phyloP scores from a whole-genome alignment of 1,139 yeast genomes.

The Ogataea hybrid region DNA sequence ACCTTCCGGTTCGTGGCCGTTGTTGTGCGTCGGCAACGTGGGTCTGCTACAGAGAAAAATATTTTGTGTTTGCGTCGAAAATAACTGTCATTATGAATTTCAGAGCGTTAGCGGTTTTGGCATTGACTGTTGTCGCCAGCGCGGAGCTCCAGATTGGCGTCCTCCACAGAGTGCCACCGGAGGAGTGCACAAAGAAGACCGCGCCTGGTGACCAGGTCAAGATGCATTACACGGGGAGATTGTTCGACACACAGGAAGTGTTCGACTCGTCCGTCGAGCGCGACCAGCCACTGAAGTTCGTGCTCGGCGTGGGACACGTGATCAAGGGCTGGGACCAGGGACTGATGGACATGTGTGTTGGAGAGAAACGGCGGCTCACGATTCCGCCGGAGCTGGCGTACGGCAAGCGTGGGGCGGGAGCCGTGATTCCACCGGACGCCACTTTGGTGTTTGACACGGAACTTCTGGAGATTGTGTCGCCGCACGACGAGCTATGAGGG shows the following conservation, averaged over 20 bases:
- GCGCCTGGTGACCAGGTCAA: conserved; percentile 60
- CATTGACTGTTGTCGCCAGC: conserved; percentile 3
- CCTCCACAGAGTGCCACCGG: conserved; percentile 16
- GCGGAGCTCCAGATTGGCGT: conserved; percentile 17
- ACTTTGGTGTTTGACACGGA: conserved; percentile 61
- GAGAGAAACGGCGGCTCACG: conserved; percentile 74
- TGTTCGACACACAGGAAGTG: conserved; percentile 57
- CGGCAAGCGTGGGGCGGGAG: conserved; percentile 72
- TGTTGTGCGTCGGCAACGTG: too few relatives aligned
- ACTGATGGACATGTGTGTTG: conserved; percentile 68
- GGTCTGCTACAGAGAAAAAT: conserved; percentile 1
- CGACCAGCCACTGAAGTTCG: conserved; percentile 64
- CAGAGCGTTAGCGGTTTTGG: conserved; percentile 1
- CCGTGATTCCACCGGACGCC: conserved; percentile 71
- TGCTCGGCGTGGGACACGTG: conserved; percentile 73
- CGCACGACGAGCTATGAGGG: conserved; percentile 26
- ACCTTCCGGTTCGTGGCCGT: too few relatives aligned
- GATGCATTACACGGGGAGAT: conserved; percentile 74
- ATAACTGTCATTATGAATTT: conserved; percentile 2
- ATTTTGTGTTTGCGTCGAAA: neutral
- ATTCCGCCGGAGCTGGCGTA: conserved; percentile 80
- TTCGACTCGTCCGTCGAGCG: conserved; percentile 75
- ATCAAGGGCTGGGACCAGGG: conserved; percentile 92
- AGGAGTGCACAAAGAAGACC: conserved; percentile 51
- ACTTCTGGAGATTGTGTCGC: conserved; percentile 48